Percentiles rank a stretch among this genome's conserved stretches.
phyloP scores from a whole-genome alignment of 1,284 basidiomycete species.

The Amylostereum areolatum region DNA sequence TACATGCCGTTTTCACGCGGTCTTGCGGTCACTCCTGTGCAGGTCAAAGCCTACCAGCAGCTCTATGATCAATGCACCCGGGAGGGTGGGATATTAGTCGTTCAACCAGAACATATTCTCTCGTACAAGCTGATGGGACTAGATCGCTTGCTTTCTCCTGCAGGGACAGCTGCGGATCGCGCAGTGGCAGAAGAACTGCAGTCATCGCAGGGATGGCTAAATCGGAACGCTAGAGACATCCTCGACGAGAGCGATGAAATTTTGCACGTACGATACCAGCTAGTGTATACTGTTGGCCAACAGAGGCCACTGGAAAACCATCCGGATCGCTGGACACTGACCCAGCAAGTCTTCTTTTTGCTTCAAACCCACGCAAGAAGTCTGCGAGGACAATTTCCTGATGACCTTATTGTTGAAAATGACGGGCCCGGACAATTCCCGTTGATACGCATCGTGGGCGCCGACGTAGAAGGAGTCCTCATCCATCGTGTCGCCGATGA shows the following conservation, averaged over 20 bases:
- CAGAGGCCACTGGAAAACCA: conserved; percentile 34
- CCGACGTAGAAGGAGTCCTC: background rate
- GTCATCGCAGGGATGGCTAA: conserved; percentile 30
- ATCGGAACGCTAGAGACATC: conserved; percentile 32
- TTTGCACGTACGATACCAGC: conserved; percentile 40
- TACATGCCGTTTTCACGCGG: conserved; percentile 44
- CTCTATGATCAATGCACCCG: conserved; percentile 33
- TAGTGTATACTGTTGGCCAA: conserved; percentile 42
- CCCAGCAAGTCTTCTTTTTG: conserved; percentile 32
- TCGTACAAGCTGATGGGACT: conserved; percentile 42
- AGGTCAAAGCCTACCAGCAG: conserved; percentile 18
- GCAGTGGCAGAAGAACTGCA: conserved; percentile 11
- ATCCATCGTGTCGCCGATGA: conserved; percentile 2
- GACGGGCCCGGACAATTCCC: conserved; percentile 7
- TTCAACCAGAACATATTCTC: conserved; percentile 48
- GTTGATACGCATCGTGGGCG: conserved; percentile 9
- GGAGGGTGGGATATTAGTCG: conserved; percentile 35
- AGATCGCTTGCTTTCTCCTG: conserved; percentile 19
- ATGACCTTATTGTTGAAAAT: background rate
- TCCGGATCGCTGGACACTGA: conserved; percentile 41
- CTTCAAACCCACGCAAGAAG: conserved; percentile 6
- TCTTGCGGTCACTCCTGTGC: conserved; percentile 15
- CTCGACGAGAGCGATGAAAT: conserved; percentile 52
- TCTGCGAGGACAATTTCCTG: conserved; percentile 9
- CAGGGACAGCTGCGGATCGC: background rate